Percentiles rank a stretch among this genome's conserved stretches.
phyloP scores from a whole-genome alignment of 345 rosid genomes.

The Hibiscus tridactylites region DNA sequence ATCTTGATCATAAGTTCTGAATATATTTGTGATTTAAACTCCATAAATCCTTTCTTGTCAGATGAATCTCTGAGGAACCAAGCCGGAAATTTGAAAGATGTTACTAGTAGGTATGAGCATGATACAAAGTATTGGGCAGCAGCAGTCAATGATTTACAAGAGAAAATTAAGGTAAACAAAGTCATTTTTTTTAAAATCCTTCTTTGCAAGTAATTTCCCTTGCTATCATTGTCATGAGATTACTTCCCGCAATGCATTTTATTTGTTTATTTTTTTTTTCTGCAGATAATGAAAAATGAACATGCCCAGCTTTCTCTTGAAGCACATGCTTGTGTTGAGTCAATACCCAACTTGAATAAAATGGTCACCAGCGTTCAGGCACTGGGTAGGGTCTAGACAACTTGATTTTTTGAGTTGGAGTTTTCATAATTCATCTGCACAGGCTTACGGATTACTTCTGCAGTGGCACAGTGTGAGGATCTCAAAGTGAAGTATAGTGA shows the following conservation, averaged over 20 bases:
- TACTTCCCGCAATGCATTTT: neutral
- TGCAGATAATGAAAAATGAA: conserved; percentile 73
- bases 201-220: neutral
- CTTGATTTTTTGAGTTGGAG: neutral
- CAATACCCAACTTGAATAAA: conserved; percentile 69
- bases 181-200: conserved; percentile 5
- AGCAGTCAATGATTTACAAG: conserved; percentile 44
- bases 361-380: conserved; percentile 88
- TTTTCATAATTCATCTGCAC: conserved; percentile 3
- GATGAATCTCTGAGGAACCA: conserved; percentile 67
- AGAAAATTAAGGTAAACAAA: conserved; percentile 51
- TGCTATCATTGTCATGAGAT: neutral
- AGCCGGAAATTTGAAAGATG: conserved; percentile 48
- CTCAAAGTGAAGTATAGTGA: conserved; percentile 67
- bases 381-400: conserved; percentile 45
- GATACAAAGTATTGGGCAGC: conserved; percentile 52
- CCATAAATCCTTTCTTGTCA: conserved; percentile 18
- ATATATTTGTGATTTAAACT: neutral
- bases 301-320: conserved; percentile 65
- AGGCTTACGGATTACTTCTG: conserved; percentile 20
- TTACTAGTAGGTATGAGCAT: conserved; percentile 45
- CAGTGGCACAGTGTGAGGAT: conserved; percentile 91
- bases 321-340: conserved; percentile 76
- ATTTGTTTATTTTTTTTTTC: conserved; percentile 17
- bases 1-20: neutral